Conservation (phyloP, 2,329 filamentous ascomycete species). For the Phyllosticta citriasiana region DNA sequence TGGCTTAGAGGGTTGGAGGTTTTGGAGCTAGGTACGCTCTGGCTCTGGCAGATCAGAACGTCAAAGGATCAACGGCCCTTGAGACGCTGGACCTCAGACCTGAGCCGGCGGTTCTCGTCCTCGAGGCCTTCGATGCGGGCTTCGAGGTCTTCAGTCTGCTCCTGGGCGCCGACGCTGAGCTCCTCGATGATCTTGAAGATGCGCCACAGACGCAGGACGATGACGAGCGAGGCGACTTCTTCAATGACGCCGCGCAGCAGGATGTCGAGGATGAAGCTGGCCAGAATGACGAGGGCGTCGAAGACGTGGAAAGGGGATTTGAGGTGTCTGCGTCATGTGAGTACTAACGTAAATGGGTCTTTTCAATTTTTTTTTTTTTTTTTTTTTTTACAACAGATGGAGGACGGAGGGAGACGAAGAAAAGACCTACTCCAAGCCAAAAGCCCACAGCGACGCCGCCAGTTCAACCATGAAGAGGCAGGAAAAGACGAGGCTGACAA, state of each 20-base stretch:
- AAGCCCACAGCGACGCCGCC: slow-evolving; percentile 48
- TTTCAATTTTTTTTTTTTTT: neutral
- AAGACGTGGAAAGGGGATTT: slow-evolving; percentile 48
- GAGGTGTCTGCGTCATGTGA: slow-evolving; percentile 19
- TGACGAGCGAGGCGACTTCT: slow-evolving; percentile 56
- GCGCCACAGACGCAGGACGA: slow-evolving; percentile 57
- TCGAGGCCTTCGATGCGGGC: slow-evolving; percentile 43
- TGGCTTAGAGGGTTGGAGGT: too few species aligned
- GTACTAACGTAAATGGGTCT: neutral
- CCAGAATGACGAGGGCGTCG: slow-evolving; percentile 53
- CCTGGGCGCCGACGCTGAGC: slow-evolving; percentile 51
- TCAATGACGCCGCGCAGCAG: slow-evolving; percentile 49
- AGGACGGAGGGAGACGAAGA: neutral
- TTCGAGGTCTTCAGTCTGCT: slow-evolving; percentile 51
- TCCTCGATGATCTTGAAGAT: slow-evolving; percentile 64
- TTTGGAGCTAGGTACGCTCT: too few species aligned
- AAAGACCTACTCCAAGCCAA: slow-evolving; percentile 45
- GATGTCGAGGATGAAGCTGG: slow-evolving; percentile 53
- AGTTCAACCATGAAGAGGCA: slow-evolving; percentile 57
- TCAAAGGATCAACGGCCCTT: neutral
- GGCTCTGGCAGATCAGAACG: too few species aligned
- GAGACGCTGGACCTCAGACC: slow-evolving; percentile 15
- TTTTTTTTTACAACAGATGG: neutral
- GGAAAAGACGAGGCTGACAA: slow-evolving; percentile 49
- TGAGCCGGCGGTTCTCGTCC: slow-evolving; percentile 41